A percentile compares a stretch with the other conserved stretches of the same genome.
Conservation (phyloP, 805 yeast genomes). For the Hanseniaspora vineae region DNA sequence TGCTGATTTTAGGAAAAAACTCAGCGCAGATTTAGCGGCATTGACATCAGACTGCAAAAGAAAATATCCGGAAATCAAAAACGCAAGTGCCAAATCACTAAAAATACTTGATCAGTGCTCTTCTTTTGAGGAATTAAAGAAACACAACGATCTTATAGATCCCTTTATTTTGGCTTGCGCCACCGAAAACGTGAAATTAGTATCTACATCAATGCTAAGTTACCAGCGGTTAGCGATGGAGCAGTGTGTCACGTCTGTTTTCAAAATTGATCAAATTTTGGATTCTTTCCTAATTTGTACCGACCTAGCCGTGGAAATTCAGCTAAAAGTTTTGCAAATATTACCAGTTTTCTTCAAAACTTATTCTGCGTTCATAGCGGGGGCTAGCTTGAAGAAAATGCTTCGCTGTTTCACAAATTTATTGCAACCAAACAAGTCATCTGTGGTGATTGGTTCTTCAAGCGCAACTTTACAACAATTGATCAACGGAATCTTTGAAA, state of each 20-base stretch:
- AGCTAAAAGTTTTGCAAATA: conserved; percentile 72
- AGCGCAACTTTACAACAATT: conserved; percentile 87
- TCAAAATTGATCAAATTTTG: conserved; percentile 41
- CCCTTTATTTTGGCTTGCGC: conserved; percentile 68
- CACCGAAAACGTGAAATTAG: conserved; percentile 61
- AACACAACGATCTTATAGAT: conserved; percentile 39
- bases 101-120: conserved; percentile 29
- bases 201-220: conserved; percentile 59
- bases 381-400: conserved; percentile 41
- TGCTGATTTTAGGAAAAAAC: conserved; percentile 3
- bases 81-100: conserved; percentile 40
- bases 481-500: conserved; percentile 68
- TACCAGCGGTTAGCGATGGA: conserved; percentile 46
- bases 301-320: conserved; percentile 66
- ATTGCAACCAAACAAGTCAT: conserved; percentile 55
- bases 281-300: conserved; percentile 64
- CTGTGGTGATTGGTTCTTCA: conserved; percentile 79
- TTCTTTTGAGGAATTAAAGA: conserved; percentile 24
- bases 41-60: conserved; percentile 62
- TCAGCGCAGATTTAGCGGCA: conserved; percentile 44
- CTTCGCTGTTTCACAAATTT: conserved; percentile 53
- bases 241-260: conserved; percentile 38
- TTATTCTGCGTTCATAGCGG: conserved; percentile 44
- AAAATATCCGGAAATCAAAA: conserved; percentile 54
- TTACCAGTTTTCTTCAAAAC: conserved; percentile 62